Percentiles rank a stretch among this genome's conserved stretches.
These are phyloP conservation scores for Galerina sulciceps DNA, from an alignment of 768 basidiomycete genomes.

Conservation along the genomic window DNA sequence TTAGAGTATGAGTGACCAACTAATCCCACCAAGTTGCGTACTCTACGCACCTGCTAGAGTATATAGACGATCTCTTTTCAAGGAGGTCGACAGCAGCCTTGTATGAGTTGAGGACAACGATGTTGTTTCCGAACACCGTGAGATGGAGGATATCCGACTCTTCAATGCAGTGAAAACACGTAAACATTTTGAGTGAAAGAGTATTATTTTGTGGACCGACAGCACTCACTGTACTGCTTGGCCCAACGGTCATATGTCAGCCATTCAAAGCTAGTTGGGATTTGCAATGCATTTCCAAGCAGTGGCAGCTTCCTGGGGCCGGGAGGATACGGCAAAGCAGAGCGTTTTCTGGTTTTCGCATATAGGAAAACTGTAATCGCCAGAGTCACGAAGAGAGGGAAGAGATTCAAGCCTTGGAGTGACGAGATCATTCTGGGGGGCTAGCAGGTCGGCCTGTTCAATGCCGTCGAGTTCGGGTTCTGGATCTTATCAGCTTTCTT, in stretches of 20 bases:
- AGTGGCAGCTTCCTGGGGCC: background rate
- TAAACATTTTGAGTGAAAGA: background rate
- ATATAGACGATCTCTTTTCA: slow-evolving; percentile 19
- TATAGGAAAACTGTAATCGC: no score
- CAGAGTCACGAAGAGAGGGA: no score
- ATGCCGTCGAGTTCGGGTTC: no score
- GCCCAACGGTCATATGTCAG: slow-evolving; percentile 1
- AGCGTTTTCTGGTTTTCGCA: background rate
- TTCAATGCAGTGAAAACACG: no score
- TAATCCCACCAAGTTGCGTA: no score
- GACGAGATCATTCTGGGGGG: no score
- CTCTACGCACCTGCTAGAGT: slow-evolving; percentile 9
- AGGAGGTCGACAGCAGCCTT: slow-evolving; percentile 21
- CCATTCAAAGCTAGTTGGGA: slow-evolving; percentile 3
- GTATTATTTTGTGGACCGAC: background rate
- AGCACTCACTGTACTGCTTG: background rate
- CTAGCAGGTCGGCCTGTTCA: no score
- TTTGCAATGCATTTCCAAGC: background rate
- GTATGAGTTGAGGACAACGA: slow-evolving; percentile 15
- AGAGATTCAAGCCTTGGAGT: no score
- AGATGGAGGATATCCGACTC: slow-evolving; percentile 3
- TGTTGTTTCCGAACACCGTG: slow-evolving; percentile 2
- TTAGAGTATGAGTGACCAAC: no score
- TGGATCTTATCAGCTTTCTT: no score
- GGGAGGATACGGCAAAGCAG: background rate